Conservation (phyloP, 257 asterid genomes). For the Jaltomata sinuosa region DNA sequence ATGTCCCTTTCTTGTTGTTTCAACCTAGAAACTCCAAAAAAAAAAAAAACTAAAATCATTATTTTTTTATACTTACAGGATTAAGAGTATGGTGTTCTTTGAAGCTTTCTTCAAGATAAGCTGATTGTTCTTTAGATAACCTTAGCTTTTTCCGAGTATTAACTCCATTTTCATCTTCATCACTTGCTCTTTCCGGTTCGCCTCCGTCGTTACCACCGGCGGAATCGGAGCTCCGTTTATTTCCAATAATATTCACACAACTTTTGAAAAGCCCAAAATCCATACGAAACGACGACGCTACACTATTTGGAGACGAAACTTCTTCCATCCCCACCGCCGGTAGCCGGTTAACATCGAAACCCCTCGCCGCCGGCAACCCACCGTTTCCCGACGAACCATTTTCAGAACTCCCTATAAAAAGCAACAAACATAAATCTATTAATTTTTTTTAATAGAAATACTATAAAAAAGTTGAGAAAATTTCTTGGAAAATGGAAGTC, state of each 20-base stretch:
- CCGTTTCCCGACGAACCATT: constrained; percentile 29
- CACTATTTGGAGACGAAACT: constrained; percentile 60
- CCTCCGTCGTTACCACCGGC: constrained; percentile 33
- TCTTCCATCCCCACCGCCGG: constrained; percentile 34
- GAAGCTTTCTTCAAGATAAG: constrained; percentile 78
- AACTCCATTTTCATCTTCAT: constrained; percentile 61
- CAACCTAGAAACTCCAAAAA: neutral
- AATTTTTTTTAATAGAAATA: neutral
- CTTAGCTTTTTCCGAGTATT: constrained; percentile 64
- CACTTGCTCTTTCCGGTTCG: constrained; percentile 50
- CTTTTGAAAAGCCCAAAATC: constrained; percentile 32
- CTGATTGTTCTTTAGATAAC: constrained; percentile 74
- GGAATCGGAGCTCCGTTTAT: neutral
- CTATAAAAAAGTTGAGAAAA: neutral
- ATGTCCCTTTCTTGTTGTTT: neutral
- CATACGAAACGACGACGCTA: constrained; percentile 43
- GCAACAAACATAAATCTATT: neutral
- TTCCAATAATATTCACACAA: constrained; percentile 4
- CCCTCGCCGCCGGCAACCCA: constrained; percentile 26
- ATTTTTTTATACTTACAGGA: constrained; percentile 43
- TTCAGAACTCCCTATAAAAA: constrained; percentile 57
- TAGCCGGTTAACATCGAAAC: constrained; percentile 40
- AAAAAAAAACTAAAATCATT: too few species aligned
- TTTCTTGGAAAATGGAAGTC: neutral
- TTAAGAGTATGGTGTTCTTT: constrained; percentile 72